Conservation (phyloP, 2,329 filamentous ascomycete species). For the Ilyonectria robusta region DNA sequence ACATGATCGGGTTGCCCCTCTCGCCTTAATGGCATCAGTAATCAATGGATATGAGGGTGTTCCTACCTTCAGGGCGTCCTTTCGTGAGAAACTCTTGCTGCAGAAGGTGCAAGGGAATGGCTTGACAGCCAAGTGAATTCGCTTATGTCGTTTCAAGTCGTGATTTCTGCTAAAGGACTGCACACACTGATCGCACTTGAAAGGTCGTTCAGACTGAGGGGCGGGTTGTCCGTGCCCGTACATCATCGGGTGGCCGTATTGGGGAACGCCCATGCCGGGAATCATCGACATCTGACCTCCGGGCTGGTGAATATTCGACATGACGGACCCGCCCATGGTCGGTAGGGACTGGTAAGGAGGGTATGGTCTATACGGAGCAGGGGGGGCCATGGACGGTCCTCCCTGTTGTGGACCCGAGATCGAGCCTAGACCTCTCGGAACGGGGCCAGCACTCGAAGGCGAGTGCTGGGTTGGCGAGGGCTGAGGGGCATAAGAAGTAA, state of each 20-base stretch:
- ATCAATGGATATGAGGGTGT: neutral
- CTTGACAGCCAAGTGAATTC: conserved; percentile 95
- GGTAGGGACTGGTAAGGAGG: conserved; percentile 66
- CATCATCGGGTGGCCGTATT: conserved; percentile 74
- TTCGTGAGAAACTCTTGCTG: conserved; percentile 96
- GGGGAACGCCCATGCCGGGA: conserved; percentile 66
- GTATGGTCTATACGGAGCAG: conserved; percentile 66
- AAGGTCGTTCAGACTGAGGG: conserved; percentile 82
- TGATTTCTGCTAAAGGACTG: conserved; percentile 98
- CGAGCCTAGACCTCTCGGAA: conserved; percentile 57
- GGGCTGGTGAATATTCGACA: conserved; percentile 85
- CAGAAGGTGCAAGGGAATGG: conserved; percentile 93
- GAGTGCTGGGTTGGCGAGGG: conserved; percentile 60
- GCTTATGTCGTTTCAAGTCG: conserved; percentile 94
- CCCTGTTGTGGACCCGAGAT: conserved; percentile 43
- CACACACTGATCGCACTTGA: conserved; percentile 93
- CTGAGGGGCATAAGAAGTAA: conserved; percentile 59
- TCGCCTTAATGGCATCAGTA: neutral
- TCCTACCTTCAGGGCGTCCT: conserved; percentile 95
- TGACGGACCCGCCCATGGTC: conserved; percentile 75
- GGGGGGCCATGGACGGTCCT: conserved; percentile 59
- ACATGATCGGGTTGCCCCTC: neutral
- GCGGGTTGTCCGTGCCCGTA: conserved; percentile 69
- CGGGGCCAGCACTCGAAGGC: conserved; percentile 58
- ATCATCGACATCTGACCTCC: conserved; percentile 80